phyloP scores from a whole-genome alignment of 306 rosid genomes.

The Rubus parviflorus region DNA sequence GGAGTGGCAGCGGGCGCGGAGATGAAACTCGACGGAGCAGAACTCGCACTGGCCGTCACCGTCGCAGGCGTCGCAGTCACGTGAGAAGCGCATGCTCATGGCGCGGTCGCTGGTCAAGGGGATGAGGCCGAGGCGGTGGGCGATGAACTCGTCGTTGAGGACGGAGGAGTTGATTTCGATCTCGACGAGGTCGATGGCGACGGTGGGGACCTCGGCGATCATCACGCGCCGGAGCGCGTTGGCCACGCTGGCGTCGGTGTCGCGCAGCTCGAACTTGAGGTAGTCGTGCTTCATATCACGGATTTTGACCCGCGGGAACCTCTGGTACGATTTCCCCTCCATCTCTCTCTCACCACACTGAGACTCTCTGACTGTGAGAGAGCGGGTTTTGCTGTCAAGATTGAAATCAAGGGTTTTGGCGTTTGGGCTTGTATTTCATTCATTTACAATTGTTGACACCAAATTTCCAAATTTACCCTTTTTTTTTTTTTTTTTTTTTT shows the following conservation, averaged over 20 bases:
- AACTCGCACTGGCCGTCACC: slow-evolving; percentile 98
- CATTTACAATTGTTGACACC: not conserved
- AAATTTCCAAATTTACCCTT: not conserved
- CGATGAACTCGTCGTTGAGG: slow-evolving; percentile 92
- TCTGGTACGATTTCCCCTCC: slow-evolving; percentile 80
- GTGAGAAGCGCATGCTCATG: slow-evolving; percentile 97
- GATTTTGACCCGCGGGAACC: slow-evolving; percentile 81
- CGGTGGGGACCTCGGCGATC: slow-evolving; percentile 92
- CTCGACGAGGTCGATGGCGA: slow-evolving; percentile 92
- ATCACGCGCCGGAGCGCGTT: slow-evolving; percentile 96
- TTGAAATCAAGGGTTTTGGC: not conserved
- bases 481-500: too few species aligned
- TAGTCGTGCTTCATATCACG: slow-evolving; percentile 79
- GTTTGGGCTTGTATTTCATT: not conserved
- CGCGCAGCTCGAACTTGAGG: slow-evolving; percentile 78
- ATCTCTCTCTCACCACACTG: slow-evolving; percentile 11
- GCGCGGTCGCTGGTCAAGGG: slow-evolving; percentile 89
- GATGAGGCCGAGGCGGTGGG: slow-evolving; percentile 90
- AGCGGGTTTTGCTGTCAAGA: slow-evolving; percentile 2
- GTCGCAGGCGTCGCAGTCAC: slow-evolving; percentile 98
- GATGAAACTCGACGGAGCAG: slow-evolving; percentile 97
- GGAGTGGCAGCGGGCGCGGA: slow-evolving; percentile 67
- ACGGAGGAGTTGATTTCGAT: slow-evolving; percentile 95
- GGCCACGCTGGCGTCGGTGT: slow-evolving; percentile 85
- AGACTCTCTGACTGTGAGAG: not conserved